Base-by-base conservation (phyloP, 495 filamentous ascomycete species). In the Penicillium bovifimosum region DNA sequence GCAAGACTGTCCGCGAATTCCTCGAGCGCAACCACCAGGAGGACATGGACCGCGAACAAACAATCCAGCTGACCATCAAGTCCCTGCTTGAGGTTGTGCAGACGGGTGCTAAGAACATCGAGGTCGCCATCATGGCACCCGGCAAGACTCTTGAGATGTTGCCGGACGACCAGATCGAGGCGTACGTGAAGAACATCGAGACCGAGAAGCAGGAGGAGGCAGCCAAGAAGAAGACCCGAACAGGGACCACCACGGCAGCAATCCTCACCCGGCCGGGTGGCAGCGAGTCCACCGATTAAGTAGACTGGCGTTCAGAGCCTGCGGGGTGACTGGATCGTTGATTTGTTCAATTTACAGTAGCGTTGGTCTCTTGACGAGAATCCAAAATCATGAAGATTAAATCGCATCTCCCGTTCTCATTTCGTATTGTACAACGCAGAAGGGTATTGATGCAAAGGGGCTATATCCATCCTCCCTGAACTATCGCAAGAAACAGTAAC, bases 121-220 rank as follows among this genome's bases (percentile, higher is more conserved):
- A 98, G 75, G 96, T 98, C 59, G 93, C 93, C 28, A 86, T 98
- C 68, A 96, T 98, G 93, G 86, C 90, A 24, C 89, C 93, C n/a
- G 92, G 89, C 41, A 87, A 93, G 76, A 62, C 76, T 11, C 77
- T 98, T 49, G 95, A 97, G 80, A 92, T 96, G 88, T 79, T 98
- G 55, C 87, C 89, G 8, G 84, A 91, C 41, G 95, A 96, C 71
- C 89, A 93, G 52, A 96, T 98, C 57, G 93, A 98, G 76, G 77
- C 79, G 43, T 96, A 95, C 64, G 93, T 98, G 57, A 96, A 96
- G 84, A 92, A 79, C 76, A 97, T 98, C 61, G 95, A 98, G 78
- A 86, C 88, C 55, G 93, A 97, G 82, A 98, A 98, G 81, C 91
- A 96, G 66, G 93, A 96, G 74, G 93, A 97, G 76, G 92, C 91